Evolutionary conservation across 805 yeast genomes (phyloP), one percentile per base, ranked within the genome.

Genomic region (Yarrowia sp.): DNA sequence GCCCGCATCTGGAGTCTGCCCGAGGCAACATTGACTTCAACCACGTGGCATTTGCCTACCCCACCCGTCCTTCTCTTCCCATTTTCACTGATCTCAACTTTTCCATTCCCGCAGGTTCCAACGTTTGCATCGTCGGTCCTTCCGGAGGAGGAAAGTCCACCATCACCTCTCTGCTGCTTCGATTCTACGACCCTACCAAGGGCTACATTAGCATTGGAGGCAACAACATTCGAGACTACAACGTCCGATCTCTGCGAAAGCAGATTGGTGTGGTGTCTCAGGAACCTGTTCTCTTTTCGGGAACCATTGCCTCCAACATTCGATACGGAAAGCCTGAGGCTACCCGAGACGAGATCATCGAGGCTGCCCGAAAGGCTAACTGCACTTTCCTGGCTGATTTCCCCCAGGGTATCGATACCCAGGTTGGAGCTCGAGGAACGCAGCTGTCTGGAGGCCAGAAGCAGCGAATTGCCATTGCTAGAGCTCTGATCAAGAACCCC

Each of bases 101-200:
- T 65, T 79, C 77, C 1, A 86, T 93, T 49, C 74, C 79, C 16
- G 85, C 89, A 35, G 98, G 98, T 14, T 92, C 90, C 69, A 93
- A 93, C 70, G 86, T 92, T 16, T 92, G 98, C 73, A 85, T 93
- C 66, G 98, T 92, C 17, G 98, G 98, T 1, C 97, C 97, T n/a
- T 88, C 96, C 35, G 98, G 98, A 1, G 89, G 96, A 67, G 98
- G 98, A 26, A 93, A 93, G 74, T 90, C 96, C 17, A 92, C 98
- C 0, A 84, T 93, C 2, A 82, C 92, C 7, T 90, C 92, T 62
- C 77, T 93, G 62, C 76, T 93, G 49, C 76, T 92, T 69, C 80
- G 98, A 66, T 90, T 89, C 72, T 93, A 93, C 75, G 97, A 92
- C 70, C 92, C 96, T 1, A 72, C 73, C 12, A 66, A 74, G 0